Base-by-base conservation (phyloP, 169 alveolate genomes). In the Babesia ovis region DNA sequence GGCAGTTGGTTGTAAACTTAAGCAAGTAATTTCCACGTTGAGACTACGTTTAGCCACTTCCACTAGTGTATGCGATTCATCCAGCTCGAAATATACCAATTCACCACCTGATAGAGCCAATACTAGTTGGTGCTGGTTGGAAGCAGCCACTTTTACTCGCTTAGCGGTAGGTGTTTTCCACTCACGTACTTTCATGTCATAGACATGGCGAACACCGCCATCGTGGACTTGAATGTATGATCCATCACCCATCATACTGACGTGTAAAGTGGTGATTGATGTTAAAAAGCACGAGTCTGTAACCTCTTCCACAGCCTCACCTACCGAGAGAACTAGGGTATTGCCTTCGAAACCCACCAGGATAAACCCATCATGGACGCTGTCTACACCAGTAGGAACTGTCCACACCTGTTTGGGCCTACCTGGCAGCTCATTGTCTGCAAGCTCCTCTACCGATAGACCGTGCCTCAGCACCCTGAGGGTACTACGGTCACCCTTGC, bases 371-470 rank as follows among this genome's bases (percentile, higher is more conserved):
- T 85, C 91, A 66, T 81, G 77, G 20, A 74, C 85, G 56, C 89
- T 72, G 34, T 84, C 84, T 43, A 71, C 81, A n/a, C 88, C 86
- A 64, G 90, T 90, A 77, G 94, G 95, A 37, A 97, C 53, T 9
- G 98, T 91, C 98, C 98, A 97, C 23, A 98, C 95, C 35, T 95
- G 97, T 53, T 93, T 84, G 14, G 99, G 99, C 51, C 93, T 90
- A 0, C 97, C 98, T 6, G 99, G 99, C 56, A 98, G 91, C 71
- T 93, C 97, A 56, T 94, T 90, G 68, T 84, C 96, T 4, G 99
- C 99, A 81, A 97, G 79, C 86, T 97, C 98, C 77, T 93, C 97
- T 37, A 96, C 97, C 54, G 94, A 91, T 51, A 97, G 82, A n/a
- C 99, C 99, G 68, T 96, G 98, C 68, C 98, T 94, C 71, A 97